phyloP scores from a whole-genome alignment of 768 basidiomycete species.

The Naganishia randhawae region DNA sequence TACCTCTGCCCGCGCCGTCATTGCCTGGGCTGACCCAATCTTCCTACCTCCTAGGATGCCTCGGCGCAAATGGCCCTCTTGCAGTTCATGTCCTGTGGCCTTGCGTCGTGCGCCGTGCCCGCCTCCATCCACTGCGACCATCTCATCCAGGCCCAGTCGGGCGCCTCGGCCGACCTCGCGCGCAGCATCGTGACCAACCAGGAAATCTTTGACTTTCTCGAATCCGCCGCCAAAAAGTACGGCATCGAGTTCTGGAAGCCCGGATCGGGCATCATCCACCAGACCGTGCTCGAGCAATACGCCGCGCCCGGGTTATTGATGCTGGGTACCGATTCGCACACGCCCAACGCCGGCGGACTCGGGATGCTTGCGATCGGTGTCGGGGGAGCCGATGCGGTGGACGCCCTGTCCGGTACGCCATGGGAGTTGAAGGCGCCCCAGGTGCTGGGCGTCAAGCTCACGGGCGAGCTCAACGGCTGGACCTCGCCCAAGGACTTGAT shows the following conservation, averaged over 20 bases:
- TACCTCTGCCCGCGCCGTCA: no score
- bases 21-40: no score
- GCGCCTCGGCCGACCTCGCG: constrained; percentile 72
- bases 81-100: constrained; percentile 97
- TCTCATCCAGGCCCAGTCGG: constrained; percentile 87
- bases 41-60: constrained; percentile 47
- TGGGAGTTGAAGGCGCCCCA: constrained; percentile 95
- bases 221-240: constrained; percentile 67
- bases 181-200: constrained; percentile 80
- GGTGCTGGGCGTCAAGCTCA: constrained; percentile 76
- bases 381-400: constrained; percentile 91
- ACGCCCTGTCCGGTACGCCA: constrained; percentile 94
- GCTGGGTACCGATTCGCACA: constrained; percentile 79
- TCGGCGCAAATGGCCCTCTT: constrained; percentile 61
- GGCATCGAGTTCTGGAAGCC: constrained; percentile 97
- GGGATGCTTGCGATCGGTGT: constrained; percentile 96
- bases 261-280: constrained; percentile 81
- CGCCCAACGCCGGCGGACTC: constrained; percentile 94
- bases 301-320: constrained; percentile 92
- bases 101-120: constrained; percentile 71
- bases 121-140: constrained; percentile 90
- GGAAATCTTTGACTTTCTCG: constrained; percentile 96
- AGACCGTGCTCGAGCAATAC: constrained; percentile 96
- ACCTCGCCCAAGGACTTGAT: constrained; percentile 94
- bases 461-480: constrained; percentile 84